Evolutionary conservation across 257 asterid genomes (phyloP).

Genomic region (Eucommia ulmoides): DNA sequence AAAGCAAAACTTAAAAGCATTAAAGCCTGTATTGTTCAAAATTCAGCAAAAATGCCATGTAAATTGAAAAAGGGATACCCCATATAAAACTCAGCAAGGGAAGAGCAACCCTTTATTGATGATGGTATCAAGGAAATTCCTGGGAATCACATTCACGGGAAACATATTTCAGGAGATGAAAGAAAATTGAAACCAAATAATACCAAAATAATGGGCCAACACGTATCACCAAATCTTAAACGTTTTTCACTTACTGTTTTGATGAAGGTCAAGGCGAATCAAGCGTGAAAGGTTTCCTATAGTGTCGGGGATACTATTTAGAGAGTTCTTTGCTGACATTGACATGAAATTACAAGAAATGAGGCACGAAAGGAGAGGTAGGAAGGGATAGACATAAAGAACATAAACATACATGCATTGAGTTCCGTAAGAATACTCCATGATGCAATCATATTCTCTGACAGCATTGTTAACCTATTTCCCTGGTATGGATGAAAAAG

Average conservation of each 20-base stretch:
- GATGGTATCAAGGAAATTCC: conserved; percentile 84
- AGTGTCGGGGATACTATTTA: conserved; percentile 63
- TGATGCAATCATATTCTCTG: conserved; percentile 54
- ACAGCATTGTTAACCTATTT: conserved; percentile 54
- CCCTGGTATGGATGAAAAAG: conserved; percentile 41
- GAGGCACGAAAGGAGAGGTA: no score
- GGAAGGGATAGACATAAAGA: background rate
- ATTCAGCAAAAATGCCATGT: conserved; percentile 5
- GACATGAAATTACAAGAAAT: background rate
- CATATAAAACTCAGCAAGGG: conserved; percentile 81
- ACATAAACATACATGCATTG: conserved; percentile 59
- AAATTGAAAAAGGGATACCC: conserved; percentile 40
- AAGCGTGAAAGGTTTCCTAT: conserved; percentile 71
- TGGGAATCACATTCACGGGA: conserved; percentile 14
- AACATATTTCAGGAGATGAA: background rate
- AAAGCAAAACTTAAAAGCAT: conserved; percentile 6
- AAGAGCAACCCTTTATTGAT: conserved; percentile 66
- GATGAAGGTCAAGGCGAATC: conserved; percentile 84
- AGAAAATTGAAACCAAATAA: no score
- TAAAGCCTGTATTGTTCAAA: conserved; percentile 6
- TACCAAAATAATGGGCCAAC: background rate
- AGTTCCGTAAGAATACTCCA: conserved; percentile 78
- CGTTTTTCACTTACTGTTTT: conserved; percentile 67
- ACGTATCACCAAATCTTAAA: conserved; percentile 3
- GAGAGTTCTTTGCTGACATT: background rate